Base-by-base conservation (phyloP, 1,284 basidiomycete species). In the Trichosporon ovoides region DNA sequence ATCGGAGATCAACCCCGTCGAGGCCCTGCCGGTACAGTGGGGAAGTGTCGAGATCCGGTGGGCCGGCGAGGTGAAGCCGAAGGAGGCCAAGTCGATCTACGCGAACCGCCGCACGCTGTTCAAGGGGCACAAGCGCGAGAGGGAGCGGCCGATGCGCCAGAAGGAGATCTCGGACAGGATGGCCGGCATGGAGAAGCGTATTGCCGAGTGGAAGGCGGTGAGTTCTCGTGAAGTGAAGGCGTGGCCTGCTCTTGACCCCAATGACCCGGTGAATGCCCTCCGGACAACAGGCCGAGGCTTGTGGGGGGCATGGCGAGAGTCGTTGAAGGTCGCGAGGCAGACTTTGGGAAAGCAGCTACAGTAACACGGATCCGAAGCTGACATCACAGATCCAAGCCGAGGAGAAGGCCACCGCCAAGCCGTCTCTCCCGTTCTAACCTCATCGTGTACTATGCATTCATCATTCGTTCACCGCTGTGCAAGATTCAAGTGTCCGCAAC, bases 121-220 rank as follows among this genome's bases (percentile, higher is more conserved):
- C 68, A 76, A 74, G 65, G 72, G 72, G 9, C 68, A 72, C 50
- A 72, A 68, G 59, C 64, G 68, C 55, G 74, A 77, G 63, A 59
- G 75, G 48, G 63, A 70, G 51, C 62, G 57, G 31, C 50, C 58
- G 24, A 62, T 54, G 36, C 64, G 66, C 53, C 52, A 62, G 56
- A 55, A 64, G 49, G 72, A 74, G 58, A 66, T 67, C 22, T 54
- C 65, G 54, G 66, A 65, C 19, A 64, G 74, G 50, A 53, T 77
- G 64, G 66, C 60, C 19, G 65, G 68, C 1, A 77, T 77, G 75
- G 72, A 70, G 35, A 70, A 74, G 66, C 60, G 74, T 49, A 68
- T 77, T 55, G 65, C 48, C 14, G 69, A 68, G 3, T 77, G 74
- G 74, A 70, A 31, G 43, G 43, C 43, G 22, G 43, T 48, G 43